phyloP scores from a whole-genome alignment of 2,329 filamentous ascomycete species.

The Dothideomycetidae sp. region DNA sequence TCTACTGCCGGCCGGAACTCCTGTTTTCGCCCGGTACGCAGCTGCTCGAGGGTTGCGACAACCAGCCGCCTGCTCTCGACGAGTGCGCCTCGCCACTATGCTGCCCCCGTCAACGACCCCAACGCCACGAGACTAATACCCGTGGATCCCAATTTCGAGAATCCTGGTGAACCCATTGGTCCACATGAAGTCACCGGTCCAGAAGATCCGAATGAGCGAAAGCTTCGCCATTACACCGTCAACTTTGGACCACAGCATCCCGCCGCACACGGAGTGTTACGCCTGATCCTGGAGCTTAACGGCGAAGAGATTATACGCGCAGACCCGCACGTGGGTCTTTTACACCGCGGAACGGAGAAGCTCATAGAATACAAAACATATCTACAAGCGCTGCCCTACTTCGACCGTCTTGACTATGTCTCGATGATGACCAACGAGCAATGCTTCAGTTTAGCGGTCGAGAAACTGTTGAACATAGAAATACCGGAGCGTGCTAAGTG shows the following conservation, averaged over 20 bases:
- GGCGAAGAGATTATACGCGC: conserved; percentile 95
- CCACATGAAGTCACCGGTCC: conserved; percentile 30
- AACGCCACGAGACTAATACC: conserved; percentile 50
- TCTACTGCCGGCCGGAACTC: conserved; percentile 44
- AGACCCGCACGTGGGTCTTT: conserved; percentile 89
- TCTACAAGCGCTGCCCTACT: conserved; percentile 93
- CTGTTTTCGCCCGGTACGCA: conserved; percentile 23
- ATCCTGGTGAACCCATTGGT: conserved; percentile 32
- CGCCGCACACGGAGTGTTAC: conserved; percentile 93
- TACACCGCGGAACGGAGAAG: conserved; percentile 97
- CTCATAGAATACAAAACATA: conserved; percentile 99
- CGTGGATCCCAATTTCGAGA: conserved; percentile 49
- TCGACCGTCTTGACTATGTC: conserved; percentile 96
- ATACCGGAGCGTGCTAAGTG: conserved; percentile 92
- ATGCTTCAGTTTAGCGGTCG: conserved; percentile 85
- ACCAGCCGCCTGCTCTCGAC: conserved; percentile 48
- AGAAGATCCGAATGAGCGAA: conserved; percentile 46
- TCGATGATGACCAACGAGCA: conserved; percentile 99
- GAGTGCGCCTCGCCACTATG: conserved; percentile 47
- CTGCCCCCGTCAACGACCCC: conserved; percentile 35
- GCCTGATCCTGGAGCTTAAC: conserved; percentile 91
- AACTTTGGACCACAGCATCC: conserved; percentile 99
- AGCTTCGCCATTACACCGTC: conserved; percentile 97
- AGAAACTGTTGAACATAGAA: conserved; percentile 95
- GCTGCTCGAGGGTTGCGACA: neutral